Conservation (phyloP, 2,329 filamentous ascomycete genomes). For the Calonectria pauciramosa region DNA sequence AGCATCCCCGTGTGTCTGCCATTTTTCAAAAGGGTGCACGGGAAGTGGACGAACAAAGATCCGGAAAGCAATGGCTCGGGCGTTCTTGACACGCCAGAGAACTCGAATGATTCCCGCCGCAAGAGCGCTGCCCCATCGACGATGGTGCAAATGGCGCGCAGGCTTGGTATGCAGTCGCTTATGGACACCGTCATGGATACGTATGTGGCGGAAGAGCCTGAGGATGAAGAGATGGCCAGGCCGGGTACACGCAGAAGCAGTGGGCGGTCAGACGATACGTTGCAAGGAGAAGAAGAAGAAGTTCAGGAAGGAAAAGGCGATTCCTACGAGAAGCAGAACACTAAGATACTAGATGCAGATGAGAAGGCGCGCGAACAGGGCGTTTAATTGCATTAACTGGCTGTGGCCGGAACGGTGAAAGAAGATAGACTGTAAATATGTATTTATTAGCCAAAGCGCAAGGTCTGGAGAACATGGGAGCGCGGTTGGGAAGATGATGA, state of each 20-base stretch:
- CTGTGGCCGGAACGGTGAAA: neutral
- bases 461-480: neutral
- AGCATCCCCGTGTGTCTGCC: neutral
- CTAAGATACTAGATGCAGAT: too few relatives aligned
- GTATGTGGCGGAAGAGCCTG: neutral
- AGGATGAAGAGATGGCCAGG: neutral
- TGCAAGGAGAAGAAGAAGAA: neutral
- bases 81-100: neutral
- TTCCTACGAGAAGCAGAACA: neutral
- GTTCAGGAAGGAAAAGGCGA: neutral
- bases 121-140: neutral
- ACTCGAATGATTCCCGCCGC: neutral
- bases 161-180: neutral
- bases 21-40: neutral
- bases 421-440: neutral
- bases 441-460: neutral
- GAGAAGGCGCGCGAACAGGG: neutral
- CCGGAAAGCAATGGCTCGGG: neutral
- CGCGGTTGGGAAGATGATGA: neutral
- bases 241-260: neutral
- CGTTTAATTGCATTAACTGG: neutral
- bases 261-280: neutral
- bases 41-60: neutral
- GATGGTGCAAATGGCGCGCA: neutral
- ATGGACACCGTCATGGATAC: neutral